Conservation (phyloP, 208 protist species). For the Leishmania lainsoni region DNA sequence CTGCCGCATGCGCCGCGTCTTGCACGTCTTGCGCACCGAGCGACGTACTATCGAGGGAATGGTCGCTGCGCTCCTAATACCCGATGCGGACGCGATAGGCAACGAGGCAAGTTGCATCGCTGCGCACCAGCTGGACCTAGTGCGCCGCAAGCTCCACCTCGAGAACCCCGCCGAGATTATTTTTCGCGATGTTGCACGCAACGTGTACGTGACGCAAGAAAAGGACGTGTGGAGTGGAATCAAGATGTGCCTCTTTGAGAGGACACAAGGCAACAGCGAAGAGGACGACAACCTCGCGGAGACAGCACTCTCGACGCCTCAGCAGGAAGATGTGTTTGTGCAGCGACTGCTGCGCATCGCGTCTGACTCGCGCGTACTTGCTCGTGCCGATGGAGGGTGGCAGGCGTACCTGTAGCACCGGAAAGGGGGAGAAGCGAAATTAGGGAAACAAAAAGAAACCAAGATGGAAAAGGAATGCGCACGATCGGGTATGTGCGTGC, state of each 20-base stretch:
- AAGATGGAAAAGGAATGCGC: not conserved
- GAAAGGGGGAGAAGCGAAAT: not conserved
- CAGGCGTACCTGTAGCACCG: constrained; percentile 9
- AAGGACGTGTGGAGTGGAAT: not conserved
- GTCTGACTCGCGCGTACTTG: constrained; percentile 10
- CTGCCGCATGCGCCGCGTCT: constrained; percentile 60
- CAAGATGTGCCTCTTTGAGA: not conserved
- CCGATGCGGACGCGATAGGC: not conserved
- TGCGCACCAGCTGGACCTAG: constrained; percentile 19
- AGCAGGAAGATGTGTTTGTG: constrained; percentile 8
- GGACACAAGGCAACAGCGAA: too few relatives aligned
- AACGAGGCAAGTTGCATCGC: constrained; percentile 49
- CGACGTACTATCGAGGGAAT: constrained; percentile 70
- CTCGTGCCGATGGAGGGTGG: not conserved
- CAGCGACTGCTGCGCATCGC: constrained; percentile 7
- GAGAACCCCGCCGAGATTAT: constrained; percentile 32
- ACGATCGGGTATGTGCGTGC: not conserved
- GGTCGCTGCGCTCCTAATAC: constrained; percentile 17
- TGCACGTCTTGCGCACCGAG: constrained; percentile 49
- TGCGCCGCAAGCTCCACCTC: constrained; percentile 40
- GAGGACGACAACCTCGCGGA: not conserved
- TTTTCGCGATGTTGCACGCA: constrained; percentile 9
- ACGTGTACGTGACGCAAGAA: constrained; percentile 11
- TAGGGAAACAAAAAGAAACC: not conserved
- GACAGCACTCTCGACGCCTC: not conserved